Conservation (phyloP, 2,329 filamentous ascomycete species). For the Fusarium torulosum region DNA sequence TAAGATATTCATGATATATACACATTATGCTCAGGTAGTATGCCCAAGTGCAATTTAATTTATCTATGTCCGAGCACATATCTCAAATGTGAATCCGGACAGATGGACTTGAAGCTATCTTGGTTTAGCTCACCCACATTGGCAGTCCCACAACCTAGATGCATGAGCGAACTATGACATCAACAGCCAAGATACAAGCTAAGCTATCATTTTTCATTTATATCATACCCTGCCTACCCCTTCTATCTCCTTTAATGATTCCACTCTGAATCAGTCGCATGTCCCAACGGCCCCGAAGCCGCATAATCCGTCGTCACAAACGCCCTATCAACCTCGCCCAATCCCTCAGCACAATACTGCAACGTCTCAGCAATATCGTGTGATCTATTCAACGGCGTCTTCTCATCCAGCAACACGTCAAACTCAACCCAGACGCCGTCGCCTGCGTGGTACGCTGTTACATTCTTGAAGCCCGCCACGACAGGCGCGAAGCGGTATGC, state of each 20-base stretch:
- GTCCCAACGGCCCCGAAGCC: constrained; percentile 49
- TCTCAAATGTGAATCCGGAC: background rate
- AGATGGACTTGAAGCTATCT: constrained; percentile 4
- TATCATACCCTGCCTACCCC: background rate
- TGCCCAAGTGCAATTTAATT: background rate
- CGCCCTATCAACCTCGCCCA: constrained; percentile 50
- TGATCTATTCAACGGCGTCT: constrained; percentile 49
- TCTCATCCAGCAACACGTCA: constrained; percentile 50
- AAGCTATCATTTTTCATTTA: background rate
- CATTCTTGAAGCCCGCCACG: constrained; percentile 51
- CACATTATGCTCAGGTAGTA: too few species aligned
- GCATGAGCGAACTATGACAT: constrained; percentile 16
- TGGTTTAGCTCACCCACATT: background rate
- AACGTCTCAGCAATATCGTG: constrained; percentile 53
- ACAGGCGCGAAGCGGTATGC: constrained; percentile 53
- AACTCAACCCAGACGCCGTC: constrained; percentile 54
- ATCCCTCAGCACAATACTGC: constrained; percentile 53
- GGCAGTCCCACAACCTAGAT: background rate
- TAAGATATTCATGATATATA: background rate
- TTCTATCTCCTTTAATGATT: constrained; percentile 31
- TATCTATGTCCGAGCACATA: background rate
- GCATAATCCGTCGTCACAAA: constrained; percentile 55
- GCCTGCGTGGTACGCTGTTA: constrained; percentile 52
- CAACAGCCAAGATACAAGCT: background rate
- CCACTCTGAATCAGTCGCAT: constrained; percentile 48